Conservation (phyloP, 2,329 filamentous ascomycete species). For the Onygenales sp. region DNA sequence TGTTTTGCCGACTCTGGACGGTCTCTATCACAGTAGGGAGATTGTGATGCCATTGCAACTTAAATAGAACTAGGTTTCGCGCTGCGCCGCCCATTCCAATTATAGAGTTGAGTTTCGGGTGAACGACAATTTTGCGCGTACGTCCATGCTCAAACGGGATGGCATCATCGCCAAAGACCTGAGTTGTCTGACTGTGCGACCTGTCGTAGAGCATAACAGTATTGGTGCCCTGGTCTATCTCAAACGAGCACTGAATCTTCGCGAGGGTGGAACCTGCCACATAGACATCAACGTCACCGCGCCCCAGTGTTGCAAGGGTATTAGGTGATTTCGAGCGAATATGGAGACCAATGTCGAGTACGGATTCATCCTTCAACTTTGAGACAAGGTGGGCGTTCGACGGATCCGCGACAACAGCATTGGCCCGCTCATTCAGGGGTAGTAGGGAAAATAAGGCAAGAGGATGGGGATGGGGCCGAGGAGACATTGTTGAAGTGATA, state of each 20-base stretch:
- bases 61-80: slow-evolving; percentile 7
- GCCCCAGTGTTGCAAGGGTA: slow-evolving; percentile 11
- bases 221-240: slow-evolving; percentile 6
- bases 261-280: slow-evolving; percentile 11
- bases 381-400: slow-evolving; percentile 7
- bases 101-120: slow-evolving; percentile 7
- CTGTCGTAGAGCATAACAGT: slow-evolving; percentile 12
- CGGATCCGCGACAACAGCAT: slow-evolving; percentile 5
- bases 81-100: slow-evolving; percentile 11
- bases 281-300: slow-evolving; percentile 9
- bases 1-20: neutral
- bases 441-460: slow-evolving; percentile 5
- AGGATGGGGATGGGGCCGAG: neutral
- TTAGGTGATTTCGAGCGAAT: slow-evolving; percentile 1
- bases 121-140: slow-evolving; percentile 11
- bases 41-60: slow-evolving; percentile 6
- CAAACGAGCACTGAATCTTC: slow-evolving; percentile 15
- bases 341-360: slow-evolving; percentile 6
- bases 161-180: slow-evolving; percentile 11
- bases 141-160: slow-evolving; percentile 10
- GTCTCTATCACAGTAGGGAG: neutral
- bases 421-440: neutral
- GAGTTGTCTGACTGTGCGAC: slow-evolving; percentile 9
- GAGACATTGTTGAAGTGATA: neutral
- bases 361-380: neutral